These are phyloP conservation scores for Drechslera avenae DNA, from an alignment of 2,329 filamentous ascomycete genomes.

Conservation along the genomic window DNA sequence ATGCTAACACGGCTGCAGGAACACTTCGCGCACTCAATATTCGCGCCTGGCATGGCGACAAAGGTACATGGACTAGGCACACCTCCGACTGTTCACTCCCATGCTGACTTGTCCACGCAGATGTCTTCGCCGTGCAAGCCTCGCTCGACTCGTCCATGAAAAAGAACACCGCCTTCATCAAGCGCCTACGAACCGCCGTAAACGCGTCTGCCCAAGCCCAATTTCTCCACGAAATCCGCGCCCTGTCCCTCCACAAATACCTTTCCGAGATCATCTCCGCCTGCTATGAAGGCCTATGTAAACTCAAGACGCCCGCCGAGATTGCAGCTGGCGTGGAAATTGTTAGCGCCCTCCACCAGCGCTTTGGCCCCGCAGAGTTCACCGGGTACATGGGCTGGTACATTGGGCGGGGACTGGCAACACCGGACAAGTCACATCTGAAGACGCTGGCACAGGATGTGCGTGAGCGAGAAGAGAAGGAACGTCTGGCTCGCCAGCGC, in stretches of 20 bases:
- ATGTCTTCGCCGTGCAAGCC: conserved; percentile 75
- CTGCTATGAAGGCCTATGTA: conserved; percentile 91
- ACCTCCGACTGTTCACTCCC: conserved; percentile 5
- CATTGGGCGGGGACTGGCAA: conserved; percentile 86
- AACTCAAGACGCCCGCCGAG: conserved; percentile 88
- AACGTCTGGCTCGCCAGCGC: conserved; percentile 83
- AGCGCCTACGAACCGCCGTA: conserved; percentile 88
- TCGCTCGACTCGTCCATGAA: conserved; percentile 93
- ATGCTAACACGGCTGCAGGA: conserved; percentile 61
- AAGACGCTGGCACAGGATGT: conserved; percentile 80
- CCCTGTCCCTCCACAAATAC: conserved; percentile 92
- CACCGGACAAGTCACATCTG: conserved; percentile 82
- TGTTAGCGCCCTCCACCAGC: conserved; percentile 91
- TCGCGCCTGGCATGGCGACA: conserved; percentile 86
- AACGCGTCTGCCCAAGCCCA: conserved; percentile 78
- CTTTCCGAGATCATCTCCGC: conserved; percentile 96
- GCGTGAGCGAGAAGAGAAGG: conserved; percentile 94
- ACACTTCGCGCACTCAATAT: conserved; percentile 89
- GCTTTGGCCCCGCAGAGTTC: conserved; percentile 88
- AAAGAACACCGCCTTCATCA: conserved; percentile 98
- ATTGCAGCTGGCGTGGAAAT: conserved; percentile 91
- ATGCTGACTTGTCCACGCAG: conserved; percentile 54
- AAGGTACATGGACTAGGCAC: conserved; percentile 61
- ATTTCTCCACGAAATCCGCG: conserved; percentile 87
- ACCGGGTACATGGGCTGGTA: conserved; percentile 92